These are phyloP conservation scores for Trichosporon coremiiforme DNA, from an alignment of 1,284 basidiomycete species.

Conservation along the genomic window DNA sequence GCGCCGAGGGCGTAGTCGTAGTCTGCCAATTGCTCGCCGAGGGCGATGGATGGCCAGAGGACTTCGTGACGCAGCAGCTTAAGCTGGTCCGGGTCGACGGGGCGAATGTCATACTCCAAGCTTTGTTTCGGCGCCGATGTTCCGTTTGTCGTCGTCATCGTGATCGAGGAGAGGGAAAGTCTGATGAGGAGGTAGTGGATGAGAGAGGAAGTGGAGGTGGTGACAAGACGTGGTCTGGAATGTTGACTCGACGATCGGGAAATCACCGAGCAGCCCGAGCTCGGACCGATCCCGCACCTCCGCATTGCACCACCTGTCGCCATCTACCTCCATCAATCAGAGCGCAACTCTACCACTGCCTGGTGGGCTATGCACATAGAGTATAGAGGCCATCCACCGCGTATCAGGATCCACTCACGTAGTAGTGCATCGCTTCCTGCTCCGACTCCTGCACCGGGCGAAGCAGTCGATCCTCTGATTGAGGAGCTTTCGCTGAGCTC, in stretches of 20 bases:
- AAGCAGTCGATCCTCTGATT: too few relatives aligned
- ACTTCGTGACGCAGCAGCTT: slow-evolving; percentile 33
- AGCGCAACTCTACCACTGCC: too few relatives aligned
- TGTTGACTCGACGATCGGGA: background rate
- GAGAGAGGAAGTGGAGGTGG: too few relatives aligned
- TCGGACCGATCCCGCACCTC: background rate
- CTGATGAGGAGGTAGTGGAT: too few relatives aligned
- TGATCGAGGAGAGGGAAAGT: background rate
- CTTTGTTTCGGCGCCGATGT: background rate
- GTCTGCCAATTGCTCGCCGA: slow-evolving; percentile 28
- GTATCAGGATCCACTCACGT: too few relatives aligned
- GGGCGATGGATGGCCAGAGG: slow-evolving; percentile 38
- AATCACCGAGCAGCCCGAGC: background rate
- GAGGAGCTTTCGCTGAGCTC: too few relatives aligned
- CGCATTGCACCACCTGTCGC: too few relatives aligned
- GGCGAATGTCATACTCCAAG: background rate
- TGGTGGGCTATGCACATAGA: too few relatives aligned
- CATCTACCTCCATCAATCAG: too few relatives aligned
- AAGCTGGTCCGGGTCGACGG: background rate
- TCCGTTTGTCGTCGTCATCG: background rate
- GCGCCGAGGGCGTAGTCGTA: slow-evolving; percentile 33
- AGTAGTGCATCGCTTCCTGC: too few relatives aligned
- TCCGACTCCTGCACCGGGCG: too few relatives aligned
- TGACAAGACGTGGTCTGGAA: background rate
- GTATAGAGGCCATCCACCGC: too few relatives aligned